These are phyloP conservation scores for Diaporthe longicolla DNA, from an alignment of 2,329 filamentous ascomycete genomes.

Conservation along the genomic window DNA sequence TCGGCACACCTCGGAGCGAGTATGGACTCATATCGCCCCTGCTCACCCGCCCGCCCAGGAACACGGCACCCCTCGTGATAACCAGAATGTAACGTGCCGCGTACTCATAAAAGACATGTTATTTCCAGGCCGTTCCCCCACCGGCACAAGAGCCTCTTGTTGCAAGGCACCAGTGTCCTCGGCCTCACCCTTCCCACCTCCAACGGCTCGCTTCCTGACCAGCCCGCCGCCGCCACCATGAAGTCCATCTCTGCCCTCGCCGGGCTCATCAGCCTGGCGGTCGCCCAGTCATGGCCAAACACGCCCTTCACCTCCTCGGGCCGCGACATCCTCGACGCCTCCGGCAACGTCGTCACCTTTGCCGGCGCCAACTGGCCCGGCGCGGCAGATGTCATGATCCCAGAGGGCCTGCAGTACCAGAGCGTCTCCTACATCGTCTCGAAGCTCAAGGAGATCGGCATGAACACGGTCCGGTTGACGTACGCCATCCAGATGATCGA, in stretches of 20 bases:
- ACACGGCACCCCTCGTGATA: constrained; percentile 18
- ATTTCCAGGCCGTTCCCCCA: constrained; percentile 4
- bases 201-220: not conserved
- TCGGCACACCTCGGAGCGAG: constrained; percentile 34
- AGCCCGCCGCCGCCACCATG: constrained; percentile 21
- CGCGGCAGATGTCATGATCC: constrained; percentile 67
- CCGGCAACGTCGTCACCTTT: constrained; percentile 55
- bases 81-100: constrained; percentile 25
- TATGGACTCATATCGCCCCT: constrained; percentile 19
- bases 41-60: constrained; percentile 11
- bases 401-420: constrained; percentile 68
- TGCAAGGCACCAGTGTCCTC: constrained; percentile 16
- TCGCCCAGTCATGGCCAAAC: constrained; percentile 41
- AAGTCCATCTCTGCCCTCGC: constrained; percentile 21
- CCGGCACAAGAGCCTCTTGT: not conserved
- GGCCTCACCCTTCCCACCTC: not conserved
- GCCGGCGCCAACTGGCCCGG: constrained; percentile 69
- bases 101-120: constrained; percentile 19
- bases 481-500: constrained; percentile 72
- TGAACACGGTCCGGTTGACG: constrained; percentile 69
- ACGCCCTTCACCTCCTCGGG: constrained; percentile 43
- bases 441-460: constrained; percentile 64
- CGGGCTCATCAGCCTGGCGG: constrained; percentile 24
- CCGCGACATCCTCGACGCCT: constrained; percentile 50
- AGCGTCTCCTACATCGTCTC: constrained; percentile 63